Evolutionary conservation across 345 rosid species (phyloP), one percentile per base, ranked within the genome.

Genomic region (Gossypium mustelinum): DNA sequence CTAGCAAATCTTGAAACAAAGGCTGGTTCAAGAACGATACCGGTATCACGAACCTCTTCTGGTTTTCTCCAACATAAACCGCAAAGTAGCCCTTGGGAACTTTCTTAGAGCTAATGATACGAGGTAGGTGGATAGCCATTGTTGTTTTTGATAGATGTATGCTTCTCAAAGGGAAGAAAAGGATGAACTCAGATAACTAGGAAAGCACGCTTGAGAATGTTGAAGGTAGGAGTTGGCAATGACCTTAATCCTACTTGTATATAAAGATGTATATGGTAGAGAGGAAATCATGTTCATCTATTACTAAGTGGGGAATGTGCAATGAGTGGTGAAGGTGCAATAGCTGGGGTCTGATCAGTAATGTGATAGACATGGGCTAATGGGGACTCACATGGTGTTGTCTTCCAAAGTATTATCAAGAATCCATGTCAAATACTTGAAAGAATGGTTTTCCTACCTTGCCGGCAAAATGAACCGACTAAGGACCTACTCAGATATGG

Each of bases 21-120:
- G 79, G 79, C 10, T 48, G 81, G 64, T 70, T 80, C 75, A 86
- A 69, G 75, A 67, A 76, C 16, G 84, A 76, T 5, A 82, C 18
- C 0, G 84, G 87, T 16, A 86, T 75, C 55, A 76, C 79, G 29
- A 75, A 86, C 81, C 85, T 75, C 79, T 78, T 85, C 75, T 73
- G 80, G 51, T 79, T 65, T 47, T 85, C 86, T 74, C 88, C 74
- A 29, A 55, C 74, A 71, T 71, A 71, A 18, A 71, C 74, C 39
- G 47, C 74, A 55, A 71, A 41, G 60, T 71, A 51, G 14, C 63
- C 74, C 27, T 34, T 71, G 50, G 74, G 74, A 39, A 54, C 74
- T 67, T 67, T 67, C 71, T 47, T 82, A 54, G 78, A 68, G 18
- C 48, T 68, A 39, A 60, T 10, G 24, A 72, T 24, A 14, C 29